These are phyloP conservation scores for Candida cerambycidarum DNA, from an alignment of 805 yeast species.

Conservation along the genomic window DNA sequence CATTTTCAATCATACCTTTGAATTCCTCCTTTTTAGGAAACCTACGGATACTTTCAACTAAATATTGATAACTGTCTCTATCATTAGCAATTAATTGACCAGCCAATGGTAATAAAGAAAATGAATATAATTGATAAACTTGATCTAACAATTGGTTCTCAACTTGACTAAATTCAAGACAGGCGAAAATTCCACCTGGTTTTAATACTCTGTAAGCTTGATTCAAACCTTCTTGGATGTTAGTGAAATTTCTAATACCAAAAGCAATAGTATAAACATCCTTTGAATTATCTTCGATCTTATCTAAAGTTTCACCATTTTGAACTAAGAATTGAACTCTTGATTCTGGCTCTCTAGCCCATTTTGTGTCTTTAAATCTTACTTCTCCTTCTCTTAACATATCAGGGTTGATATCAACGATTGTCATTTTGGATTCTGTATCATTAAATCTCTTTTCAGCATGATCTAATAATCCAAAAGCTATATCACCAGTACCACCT, in stretches of 20 bases:
- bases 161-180: conserved; percentile 92
- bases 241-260: conserved; percentile 95
- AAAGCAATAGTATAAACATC: conserved; percentile 96
- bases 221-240: conserved; percentile 88
- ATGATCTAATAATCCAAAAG: conserved; percentile 90
- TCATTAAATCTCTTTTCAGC: conserved; percentile 81
- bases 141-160: conserved; percentile 73
- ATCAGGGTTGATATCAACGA: conserved; percentile 93
- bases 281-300: conserved; percentile 81
- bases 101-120: conserved; percentile 84
- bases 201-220: conserved; percentile 95
- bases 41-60: conserved; percentile 89
- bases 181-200: conserved; percentile 98
- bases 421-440: conserved; percentile 73
- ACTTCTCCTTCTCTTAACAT: conserved; percentile 92
- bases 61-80: conserved; percentile 91
- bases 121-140: conserved; percentile 84
- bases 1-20: conserved; percentile 87
- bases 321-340: conserved; percentile 83
- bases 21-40: conserved; percentile 93
- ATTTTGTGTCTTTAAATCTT: conserved; percentile 60
- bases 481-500: conserved; percentile 98
- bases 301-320: conserved; percentile 87
- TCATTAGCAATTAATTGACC: conserved; percentile 96
- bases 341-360: conserved; percentile 52